phyloP scores from a whole-genome alignment of 2,329 filamentous ascomycete species.

The Xylaria sp. region DNA sequence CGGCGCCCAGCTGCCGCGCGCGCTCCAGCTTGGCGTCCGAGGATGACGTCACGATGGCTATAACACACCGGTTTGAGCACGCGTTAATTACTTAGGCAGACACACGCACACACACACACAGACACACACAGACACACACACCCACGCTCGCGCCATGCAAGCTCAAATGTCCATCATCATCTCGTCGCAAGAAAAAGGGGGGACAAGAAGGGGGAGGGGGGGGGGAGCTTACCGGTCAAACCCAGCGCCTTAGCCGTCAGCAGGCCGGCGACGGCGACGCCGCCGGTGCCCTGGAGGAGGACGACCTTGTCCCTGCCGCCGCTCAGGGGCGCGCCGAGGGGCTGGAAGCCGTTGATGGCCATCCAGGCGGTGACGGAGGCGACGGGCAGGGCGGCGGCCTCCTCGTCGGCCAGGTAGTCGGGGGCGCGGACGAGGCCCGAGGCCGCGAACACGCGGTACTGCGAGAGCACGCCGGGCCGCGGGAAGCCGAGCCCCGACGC shows the following conservation, averaged over 20 bases:
- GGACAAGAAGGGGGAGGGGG: constrained; percentile 30
- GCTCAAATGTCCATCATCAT: too few relatives aligned
- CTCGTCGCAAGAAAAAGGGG: too few relatives aligned
- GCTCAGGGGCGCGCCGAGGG: constrained; percentile 51
- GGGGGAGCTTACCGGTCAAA: constrained; percentile 43
- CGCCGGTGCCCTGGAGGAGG: constrained; percentile 58
- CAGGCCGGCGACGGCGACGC: constrained; percentile 54
- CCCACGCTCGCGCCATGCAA: too few relatives aligned
- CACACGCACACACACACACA: too few relatives aligned
- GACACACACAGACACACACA: too few relatives aligned
- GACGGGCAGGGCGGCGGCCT: constrained; percentile 63
- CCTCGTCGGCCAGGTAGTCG: constrained; percentile 58
- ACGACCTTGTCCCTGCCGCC: constrained; percentile 51
- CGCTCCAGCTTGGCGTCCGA: constrained; percentile 54
- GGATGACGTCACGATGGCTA: constrained; percentile 48
- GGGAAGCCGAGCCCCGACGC: constrained; percentile 63
- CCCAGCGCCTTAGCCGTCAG: constrained; percentile 58
- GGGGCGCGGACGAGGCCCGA: constrained; percentile 59
- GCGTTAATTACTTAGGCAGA: constrained; percentile 48
- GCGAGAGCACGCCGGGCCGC: constrained; percentile 57
- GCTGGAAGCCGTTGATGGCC: constrained; percentile 63
- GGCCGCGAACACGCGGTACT: constrained; percentile 62
- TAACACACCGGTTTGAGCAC: constrained; percentile 48
- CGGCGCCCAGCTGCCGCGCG: constrained; percentile 53
- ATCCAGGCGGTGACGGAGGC: constrained; percentile 68